Base-by-base conservation (phyloP, 2,329 filamentous ascomycete genomes). In the Botrytis byssoidea region DNA sequence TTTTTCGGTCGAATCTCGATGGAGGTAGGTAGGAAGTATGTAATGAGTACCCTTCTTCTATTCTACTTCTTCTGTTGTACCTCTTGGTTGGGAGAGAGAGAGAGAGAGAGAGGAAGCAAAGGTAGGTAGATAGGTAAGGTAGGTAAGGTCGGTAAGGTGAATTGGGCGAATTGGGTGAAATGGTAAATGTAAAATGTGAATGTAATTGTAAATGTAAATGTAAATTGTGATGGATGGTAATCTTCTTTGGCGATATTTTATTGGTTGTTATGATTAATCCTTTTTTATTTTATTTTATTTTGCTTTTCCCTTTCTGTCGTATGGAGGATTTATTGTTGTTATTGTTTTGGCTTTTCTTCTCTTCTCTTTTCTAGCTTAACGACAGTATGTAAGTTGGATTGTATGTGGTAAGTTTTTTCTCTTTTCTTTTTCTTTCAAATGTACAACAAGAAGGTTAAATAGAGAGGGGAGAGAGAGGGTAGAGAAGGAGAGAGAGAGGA, bases 351-450 rank as follows among this genome's bases (percentile, higher is more conserved):
- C n/a, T 40, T 9, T 46, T 61, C n/a, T 61, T 37, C 35, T 37
- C 35, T 5, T 64, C 46, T 40, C 40, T 71, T 64, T 70, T 32
- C 37, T 32, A 44, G 60, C 25, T 42, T 40, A 72, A 72, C 37
- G 70, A 72, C 44, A 72, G 61, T 72, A 59, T 66, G 70, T 72
- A 59, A 72, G 61, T 72, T 72, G 70, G 70, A 66, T 72, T 51
- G 60, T 42, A 20, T 70, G 55, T 40, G n/a, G 25, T 16, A 16
- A 18, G 51, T 9, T 14, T 29, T 8, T n/a, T 1, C 7, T 55
- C 8, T 44, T 46, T 44, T 46, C 46, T 12, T 51, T n/a, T 51
- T n/a, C 48, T 51, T n/a, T 51, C 12, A 7, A 29, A 29, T 29
- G n/a, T 55, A 29, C 51, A 29, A 48, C 44, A 40, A 57, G 10